phyloP scores from a whole-genome alignment of 2,329 filamentous ascomycete species.

The Claviceps monticola region DNA sequence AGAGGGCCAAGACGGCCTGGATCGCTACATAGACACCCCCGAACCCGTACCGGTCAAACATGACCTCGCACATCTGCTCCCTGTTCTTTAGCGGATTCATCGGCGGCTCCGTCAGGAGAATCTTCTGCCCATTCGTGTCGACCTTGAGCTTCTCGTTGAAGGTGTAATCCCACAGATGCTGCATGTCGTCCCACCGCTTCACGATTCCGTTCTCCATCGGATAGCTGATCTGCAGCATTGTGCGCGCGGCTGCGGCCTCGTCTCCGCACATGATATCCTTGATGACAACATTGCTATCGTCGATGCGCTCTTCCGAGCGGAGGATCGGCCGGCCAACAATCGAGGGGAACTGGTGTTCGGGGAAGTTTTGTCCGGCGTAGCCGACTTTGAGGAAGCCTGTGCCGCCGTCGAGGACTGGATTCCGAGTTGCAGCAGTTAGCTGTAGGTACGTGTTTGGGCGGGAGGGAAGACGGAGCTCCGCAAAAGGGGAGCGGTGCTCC shows the following conservation, averaged over 20 bases:
- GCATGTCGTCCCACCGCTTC: conserved; percentile 99
- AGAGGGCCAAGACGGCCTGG: conserved; percentile 88
- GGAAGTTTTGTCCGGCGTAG: conserved; percentile 98
- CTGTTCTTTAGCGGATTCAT: conserved; percentile 97
- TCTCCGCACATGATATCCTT: conserved; percentile 99
- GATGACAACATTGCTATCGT: conserved; percentile 48
- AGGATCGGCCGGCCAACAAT: conserved; percentile 97
- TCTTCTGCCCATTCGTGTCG: conserved; percentile 84
- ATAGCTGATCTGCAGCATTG: conserved; percentile 97
- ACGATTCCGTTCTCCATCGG: conserved; percentile 99
- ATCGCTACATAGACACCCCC: conserved; percentile 97
- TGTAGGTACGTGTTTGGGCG: not conserved
- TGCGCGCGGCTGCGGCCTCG: conserved; percentile 87
- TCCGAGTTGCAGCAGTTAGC: conserved; percentile 1
- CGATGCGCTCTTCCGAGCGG: conserved; percentile 74
- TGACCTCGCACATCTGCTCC: conserved; percentile 96
- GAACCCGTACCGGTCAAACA: conserved; percentile 96
- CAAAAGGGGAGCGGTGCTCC: not conserved
- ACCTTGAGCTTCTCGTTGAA: conserved; percentile 96
- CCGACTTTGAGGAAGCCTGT: conserved; percentile 99
- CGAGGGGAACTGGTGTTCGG: conserved; percentile 94
- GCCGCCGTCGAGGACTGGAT: conserved; percentile 90
- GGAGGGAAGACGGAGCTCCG: not conserved
- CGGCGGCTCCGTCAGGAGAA: conserved; percentile 89
- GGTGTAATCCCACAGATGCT: conserved; percentile 98